phyloP scores from a whole-genome alignment of 768 basidiomycete genomes.

The Leccinum pellstonianum region DNA sequence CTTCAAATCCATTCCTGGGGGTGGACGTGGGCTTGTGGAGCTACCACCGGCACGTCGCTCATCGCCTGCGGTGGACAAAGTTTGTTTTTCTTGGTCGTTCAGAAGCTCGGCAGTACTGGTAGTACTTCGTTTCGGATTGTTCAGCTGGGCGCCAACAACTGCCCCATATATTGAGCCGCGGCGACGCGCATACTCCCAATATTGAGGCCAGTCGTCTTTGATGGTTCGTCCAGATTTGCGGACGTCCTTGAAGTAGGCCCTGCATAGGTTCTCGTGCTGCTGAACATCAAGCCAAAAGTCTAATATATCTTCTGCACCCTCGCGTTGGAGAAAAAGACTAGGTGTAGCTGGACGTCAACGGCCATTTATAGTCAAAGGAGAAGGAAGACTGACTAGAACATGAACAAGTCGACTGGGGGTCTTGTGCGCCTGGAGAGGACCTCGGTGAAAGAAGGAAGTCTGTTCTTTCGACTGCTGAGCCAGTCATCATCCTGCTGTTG shows the following conservation, averaged over 20 bases:
- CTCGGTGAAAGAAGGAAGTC: conserved; percentile 86
- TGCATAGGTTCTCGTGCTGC: conserved; percentile 97
- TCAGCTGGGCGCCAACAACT: conserved; percentile 72
- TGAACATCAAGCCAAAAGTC: conserved; percentile 99
- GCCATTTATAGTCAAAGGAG: background rate
- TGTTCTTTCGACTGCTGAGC: conserved; percentile 66
- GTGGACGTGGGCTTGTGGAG: conserved; percentile 59
- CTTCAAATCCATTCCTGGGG: conserved; percentile 30
- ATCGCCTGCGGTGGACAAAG: conserved; percentile 47
- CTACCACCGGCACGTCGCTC: conserved; percentile 50
- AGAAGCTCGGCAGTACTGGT: conserved; percentile 74
- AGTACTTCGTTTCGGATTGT: conserved; percentile 71
- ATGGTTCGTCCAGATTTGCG: conserved; percentile 91
- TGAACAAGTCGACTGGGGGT: conserved; percentile 97
- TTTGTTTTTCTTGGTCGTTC: conserved; percentile 67
- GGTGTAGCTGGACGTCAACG: conserved; percentile 8
- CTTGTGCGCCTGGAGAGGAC: conserved; percentile 87
- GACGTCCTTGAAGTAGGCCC: conserved; percentile 99
- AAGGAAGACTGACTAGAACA: conserved; percentile 83
- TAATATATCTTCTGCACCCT: conserved; percentile 92
- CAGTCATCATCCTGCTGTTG: conserved; percentile 73
- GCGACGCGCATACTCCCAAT: conserved; percentile 90
- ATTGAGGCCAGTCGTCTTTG: conserved; percentile 98
- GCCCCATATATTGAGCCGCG: conserved; percentile 93
- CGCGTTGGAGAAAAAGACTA: conserved; percentile 93